phyloP scores from a whole-genome alignment of 805 yeast species.

The Wickerhamiella shivajii region DNA sequence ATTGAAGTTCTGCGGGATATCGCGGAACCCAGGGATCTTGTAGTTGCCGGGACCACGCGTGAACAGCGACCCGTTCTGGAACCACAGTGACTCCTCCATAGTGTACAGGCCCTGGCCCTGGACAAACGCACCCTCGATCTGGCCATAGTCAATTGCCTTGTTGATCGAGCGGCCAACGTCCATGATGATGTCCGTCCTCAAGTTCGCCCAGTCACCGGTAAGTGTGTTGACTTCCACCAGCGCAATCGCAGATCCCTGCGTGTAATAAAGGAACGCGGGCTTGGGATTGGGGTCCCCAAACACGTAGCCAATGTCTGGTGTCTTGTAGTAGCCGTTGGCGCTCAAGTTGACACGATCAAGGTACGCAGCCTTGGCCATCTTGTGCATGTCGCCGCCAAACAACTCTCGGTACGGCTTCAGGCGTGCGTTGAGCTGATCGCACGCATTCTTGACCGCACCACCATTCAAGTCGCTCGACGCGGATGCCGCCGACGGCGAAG shows the following conservation, averaged over 20 bases:
- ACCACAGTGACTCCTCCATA: slow-evolving; percentile 35
- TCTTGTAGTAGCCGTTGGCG: slow-evolving; percentile 37
- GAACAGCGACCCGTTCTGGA: slow-evolving; percentile 29
- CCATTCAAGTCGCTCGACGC: slow-evolving; percentile 37
- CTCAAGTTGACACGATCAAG: slow-evolving; percentile 32
- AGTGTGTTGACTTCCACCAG: slow-evolving; percentile 34
- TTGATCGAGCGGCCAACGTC: slow-evolving; percentile 36
- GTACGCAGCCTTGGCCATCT: slow-evolving; percentile 31
- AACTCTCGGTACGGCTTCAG: slow-evolving; percentile 28
- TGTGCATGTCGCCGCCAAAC: slow-evolving; percentile 27
- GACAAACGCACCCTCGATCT: slow-evolving; percentile 36
- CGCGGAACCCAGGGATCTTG: slow-evolving; percentile 37
- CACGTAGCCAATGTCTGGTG: slow-evolving; percentile 33
- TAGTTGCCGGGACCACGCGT: slow-evolving; percentile 37
- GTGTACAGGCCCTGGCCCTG: slow-evolving; percentile 38
- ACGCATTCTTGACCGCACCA: slow-evolving; percentile 35
- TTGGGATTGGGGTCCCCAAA: slow-evolving; percentile 31
- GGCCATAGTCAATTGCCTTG: slow-evolving; percentile 37
- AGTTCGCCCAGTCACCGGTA: slow-evolving; percentile 35
- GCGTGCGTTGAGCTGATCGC: slow-evolving; percentile 31
- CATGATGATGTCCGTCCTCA: slow-evolving; percentile 33
- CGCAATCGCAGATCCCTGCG: slow-evolving; percentile 33
- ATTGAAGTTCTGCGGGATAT: slow-evolving; percentile 33
- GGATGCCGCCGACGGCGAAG: slow-evolving; percentile 37
- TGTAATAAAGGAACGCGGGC: slow-evolving; percentile 34